Evolutionary conservation across 2,329 filamentous ascomycete genomes (phyloP).

Genomic region (Pseudogymnoascus destructans): DNA sequence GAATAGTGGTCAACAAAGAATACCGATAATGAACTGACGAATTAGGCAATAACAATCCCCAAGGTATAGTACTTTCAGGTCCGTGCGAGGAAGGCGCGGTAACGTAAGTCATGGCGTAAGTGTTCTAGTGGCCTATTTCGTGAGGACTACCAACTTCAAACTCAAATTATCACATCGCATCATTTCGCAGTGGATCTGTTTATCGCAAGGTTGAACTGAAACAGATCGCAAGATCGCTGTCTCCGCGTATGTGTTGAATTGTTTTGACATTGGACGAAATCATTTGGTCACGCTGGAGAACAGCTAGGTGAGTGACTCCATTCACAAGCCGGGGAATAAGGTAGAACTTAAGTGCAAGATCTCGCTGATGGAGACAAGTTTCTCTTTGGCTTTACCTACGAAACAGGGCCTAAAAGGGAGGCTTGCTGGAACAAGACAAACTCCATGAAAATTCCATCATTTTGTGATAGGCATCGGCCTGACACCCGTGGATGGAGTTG

Average conservation of each 20-base stretch:
- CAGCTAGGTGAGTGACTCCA: neutral
- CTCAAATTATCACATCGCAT: too few species aligned
- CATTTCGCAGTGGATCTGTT: too few species aligned
- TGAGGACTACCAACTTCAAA: too few species aligned
- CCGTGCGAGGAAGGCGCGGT: neutral
- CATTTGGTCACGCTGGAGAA: neutral
- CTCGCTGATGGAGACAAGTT: neutral
- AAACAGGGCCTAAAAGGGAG: neutral
- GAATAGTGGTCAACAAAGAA: neutral
- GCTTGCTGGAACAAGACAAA: neutral
- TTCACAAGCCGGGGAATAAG: neutral
- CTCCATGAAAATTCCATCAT: neutral
- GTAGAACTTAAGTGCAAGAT: neutral
- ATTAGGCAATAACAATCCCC: conserved; percentile 5
- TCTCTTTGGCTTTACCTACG: neutral
- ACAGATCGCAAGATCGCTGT: neutral
- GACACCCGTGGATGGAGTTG: neutral
- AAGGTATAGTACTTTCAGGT: neutral
- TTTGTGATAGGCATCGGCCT: neutral
- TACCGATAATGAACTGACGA: neutral
- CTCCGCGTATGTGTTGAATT: neutral
- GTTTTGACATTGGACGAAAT: neutral
- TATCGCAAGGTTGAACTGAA: neutral
- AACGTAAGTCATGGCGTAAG: too few species aligned
- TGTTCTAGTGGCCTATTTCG: too few species aligned